Percentiles rank a stretch among this genome's conserved stretches.
Evolutionary conservation across 2,329 filamentous ascomycete genomes (phyloP).

Genomic region (Sphaerulina vaccinii): DNA sequence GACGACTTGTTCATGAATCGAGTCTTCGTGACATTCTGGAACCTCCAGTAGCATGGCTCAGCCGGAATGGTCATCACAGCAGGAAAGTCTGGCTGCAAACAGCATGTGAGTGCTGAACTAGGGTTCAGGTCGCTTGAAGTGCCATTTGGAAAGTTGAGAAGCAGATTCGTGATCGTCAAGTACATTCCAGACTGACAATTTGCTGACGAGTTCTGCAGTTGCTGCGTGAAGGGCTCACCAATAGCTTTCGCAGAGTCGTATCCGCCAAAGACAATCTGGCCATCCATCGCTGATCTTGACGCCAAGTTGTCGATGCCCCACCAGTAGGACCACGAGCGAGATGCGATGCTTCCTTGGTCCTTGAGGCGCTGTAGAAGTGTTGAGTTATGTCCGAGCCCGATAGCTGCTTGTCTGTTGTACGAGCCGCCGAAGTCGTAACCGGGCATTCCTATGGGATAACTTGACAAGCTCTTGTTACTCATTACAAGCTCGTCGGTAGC

Average conservation of each 20-base stretch:
- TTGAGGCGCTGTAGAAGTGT: conserved; percentile 30
- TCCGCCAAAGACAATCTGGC: conserved; percentile 33
- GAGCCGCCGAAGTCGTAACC: conserved; percentile 16
- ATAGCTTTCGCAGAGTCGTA: conserved; percentile 33
- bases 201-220: conserved; percentile 6
- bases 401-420: conserved; percentile 14
- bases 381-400: conserved; percentile 33
- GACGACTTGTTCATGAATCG: conserved; percentile 8
- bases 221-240: conserved; percentile 27
- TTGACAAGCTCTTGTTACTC: conserved; percentile 10
- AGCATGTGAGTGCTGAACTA: conserved; percentile 10
- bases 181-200: conserved; percentile 27
- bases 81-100: conserved; percentile 22
- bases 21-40: conserved; percentile 8
- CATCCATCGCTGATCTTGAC: conserved; percentile 25
- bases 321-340: conserved; percentile 31
- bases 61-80: conserved; percentile 13
- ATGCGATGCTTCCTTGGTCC: conserved; percentile 25
- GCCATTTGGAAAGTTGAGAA: conserved; percentile 33
- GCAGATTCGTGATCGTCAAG: conserved; percentile 28
- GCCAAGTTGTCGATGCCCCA: conserved; percentile 29
- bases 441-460: conserved; percentile 26
- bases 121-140: conserved; percentile 16
- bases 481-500: conserved; percentile 13
- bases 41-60: conserved; percentile 17